Conservation (phyloP, 345 rosid genomes). For the Euphorbia lathyris region DNA sequence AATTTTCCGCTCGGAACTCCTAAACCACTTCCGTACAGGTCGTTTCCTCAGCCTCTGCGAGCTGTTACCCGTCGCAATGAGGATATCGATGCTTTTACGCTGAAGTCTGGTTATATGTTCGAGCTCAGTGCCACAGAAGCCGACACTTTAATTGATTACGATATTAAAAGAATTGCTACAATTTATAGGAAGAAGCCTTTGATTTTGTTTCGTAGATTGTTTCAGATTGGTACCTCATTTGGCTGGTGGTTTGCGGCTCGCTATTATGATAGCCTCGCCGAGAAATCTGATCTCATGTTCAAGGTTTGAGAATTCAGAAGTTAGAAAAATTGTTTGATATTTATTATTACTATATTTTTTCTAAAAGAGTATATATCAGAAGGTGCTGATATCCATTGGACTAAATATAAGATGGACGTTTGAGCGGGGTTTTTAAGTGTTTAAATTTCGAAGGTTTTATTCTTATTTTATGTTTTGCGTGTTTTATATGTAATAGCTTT, state of each 20-base stretch:
- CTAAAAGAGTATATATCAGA: neutral
- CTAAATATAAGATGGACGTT: neutral
- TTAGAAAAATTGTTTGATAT: neutral
- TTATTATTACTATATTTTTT: too few species aligned
- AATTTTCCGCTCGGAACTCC: neutral
- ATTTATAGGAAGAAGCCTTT: slow-evolving; percentile 67
- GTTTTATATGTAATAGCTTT: neutral
- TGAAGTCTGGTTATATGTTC: slow-evolving; percentile 84
- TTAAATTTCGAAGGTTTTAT: neutral
- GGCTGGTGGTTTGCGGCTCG: slow-evolving; percentile 77
- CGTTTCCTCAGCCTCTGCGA: slow-evolving; percentile 11
- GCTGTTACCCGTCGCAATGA: slow-evolving; percentile 26
- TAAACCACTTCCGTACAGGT: neutral
- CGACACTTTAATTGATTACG: slow-evolving; percentile 56
- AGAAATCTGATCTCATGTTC: slow-evolving; percentile 71
- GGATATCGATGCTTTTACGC: slow-evolving; percentile 67
- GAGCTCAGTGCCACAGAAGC: slow-evolving; percentile 58
- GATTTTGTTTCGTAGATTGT: slow-evolving; percentile 60
- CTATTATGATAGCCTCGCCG: slow-evolving; percentile 51
- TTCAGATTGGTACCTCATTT: slow-evolving; percentile 66
- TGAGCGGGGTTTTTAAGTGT: too few species aligned
- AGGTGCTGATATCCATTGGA: too few species aligned
- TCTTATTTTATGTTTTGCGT: too few species aligned
- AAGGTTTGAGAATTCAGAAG: slow-evolving; percentile 37
- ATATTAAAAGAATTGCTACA: slow-evolving; percentile 39